Conservation (phyloP, 176 grass and related monocot genomes). For the Tillandsia leiboldiana region DNA sequence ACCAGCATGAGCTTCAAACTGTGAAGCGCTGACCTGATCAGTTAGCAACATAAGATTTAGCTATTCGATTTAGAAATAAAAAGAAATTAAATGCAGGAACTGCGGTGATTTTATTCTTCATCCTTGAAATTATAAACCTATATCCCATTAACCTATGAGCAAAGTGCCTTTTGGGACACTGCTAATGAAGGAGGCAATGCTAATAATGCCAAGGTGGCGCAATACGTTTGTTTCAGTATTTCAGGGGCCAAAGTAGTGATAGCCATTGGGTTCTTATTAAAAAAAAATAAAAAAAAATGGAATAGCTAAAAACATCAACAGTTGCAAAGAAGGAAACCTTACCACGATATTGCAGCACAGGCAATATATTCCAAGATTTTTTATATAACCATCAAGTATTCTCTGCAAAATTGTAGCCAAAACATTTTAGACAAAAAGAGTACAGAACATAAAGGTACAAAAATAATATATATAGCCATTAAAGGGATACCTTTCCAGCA, state of each 20-base stretch:
- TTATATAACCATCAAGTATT: constrained; percentile 86
- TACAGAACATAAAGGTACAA: neutral
- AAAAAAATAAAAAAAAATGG: constrained; percentile 17
- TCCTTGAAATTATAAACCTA: no score
- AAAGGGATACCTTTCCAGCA: constrained; percentile 50
- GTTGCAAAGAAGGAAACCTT: constrained; percentile 20
- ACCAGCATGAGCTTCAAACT: constrained; percentile 95
- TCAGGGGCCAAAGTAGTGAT: no score
- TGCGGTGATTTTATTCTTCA: no score
- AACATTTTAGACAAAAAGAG: constrained; percentile 12
- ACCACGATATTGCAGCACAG: constrained; percentile 78
- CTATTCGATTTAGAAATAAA: no score
- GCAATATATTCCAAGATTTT: constrained; percentile 82
- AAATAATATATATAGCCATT: neutral
- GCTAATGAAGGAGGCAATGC: no score
- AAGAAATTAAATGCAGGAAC: no score
- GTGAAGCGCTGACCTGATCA: constrained; percentile 86
- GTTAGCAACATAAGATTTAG: constrained; percentile 7
- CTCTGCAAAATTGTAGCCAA: constrained; percentile 42
- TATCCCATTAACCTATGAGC: no score
- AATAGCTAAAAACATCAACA: constrained; percentile 1
- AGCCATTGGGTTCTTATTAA: no score
- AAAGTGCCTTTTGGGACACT: no score
- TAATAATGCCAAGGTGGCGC: no score
- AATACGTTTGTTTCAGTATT: no score